These are phyloP conservation scores for Neurospora sp. DNA, from an alignment of 495 filamentous ascomycete genomes.

Conservation along the genomic window DNA sequence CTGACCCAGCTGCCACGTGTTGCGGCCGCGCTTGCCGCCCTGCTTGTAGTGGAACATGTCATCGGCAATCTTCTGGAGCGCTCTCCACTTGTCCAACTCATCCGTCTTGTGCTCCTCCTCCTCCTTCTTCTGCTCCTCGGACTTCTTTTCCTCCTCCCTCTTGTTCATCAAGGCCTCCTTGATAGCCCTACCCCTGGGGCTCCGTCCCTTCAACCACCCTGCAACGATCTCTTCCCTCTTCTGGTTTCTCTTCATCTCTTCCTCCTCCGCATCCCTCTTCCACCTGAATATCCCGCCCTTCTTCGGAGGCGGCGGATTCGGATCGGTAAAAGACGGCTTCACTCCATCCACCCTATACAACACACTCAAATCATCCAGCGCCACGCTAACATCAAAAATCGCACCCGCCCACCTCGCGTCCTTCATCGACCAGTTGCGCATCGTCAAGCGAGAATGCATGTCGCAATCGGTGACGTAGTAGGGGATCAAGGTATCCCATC, in stretches of 20 bases:
- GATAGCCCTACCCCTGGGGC: background rate
- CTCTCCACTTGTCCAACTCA: constrained; percentile 1
- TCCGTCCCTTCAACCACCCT: background rate
- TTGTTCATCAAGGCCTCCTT: background rate
- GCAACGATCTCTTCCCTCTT: background rate
- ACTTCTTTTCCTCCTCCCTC: background rate
- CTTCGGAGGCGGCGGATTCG: constrained; percentile 24
- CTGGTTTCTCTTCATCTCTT: constrained; percentile 14
- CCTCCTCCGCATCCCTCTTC: constrained; percentile 7
- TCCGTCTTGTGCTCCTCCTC: background rate
- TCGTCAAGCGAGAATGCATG: constrained; percentile 43
- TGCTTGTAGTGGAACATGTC: constrained; percentile 35
- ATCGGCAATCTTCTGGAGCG: constrained; percentile 1
- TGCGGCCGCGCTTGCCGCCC: constrained; percentile 29
- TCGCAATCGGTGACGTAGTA: constrained; percentile 54
- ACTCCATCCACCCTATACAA: constrained; percentile 36
- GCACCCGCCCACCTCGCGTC: constrained; percentile 33
- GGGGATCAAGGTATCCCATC: constrained; percentile 51
- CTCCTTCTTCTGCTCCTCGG: background rate
- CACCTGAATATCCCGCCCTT: background rate
- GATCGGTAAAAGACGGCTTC: constrained; percentile 27
- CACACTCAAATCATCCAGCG: constrained; percentile 35
- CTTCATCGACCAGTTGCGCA: constrained; percentile 41
- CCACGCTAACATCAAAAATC: constrained; percentile 42
- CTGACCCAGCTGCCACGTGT: constrained; percentile 51